Conservation (phyloP, 2,329 filamentous ascomycete genomes). For the Hymenoscyphus fructigenus region DNA sequence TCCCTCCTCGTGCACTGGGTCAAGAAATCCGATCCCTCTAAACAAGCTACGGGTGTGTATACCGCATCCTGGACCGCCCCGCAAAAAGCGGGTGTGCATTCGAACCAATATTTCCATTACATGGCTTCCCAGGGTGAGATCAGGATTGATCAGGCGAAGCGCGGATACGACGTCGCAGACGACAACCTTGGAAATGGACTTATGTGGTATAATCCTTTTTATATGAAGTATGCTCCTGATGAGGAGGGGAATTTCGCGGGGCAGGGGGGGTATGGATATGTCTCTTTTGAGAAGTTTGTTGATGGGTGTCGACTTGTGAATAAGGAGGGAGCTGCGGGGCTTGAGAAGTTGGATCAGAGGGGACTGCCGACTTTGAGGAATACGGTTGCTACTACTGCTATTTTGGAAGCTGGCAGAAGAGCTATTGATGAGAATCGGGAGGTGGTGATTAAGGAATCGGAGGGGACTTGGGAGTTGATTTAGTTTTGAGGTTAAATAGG, state of each 20-base stretch:
- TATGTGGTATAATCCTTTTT: constrained; percentile 91
- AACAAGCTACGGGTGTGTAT: constrained; percentile 83
- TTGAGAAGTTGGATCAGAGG: constrained; percentile 76
- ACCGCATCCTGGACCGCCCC: constrained; percentile 95
- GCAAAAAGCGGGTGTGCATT: constrained; percentile 90
- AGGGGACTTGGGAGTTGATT: constrained; percentile 66
- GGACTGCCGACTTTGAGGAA: constrained; percentile 83
- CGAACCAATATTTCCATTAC: constrained; percentile 96
- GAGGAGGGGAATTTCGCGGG: constrained; percentile 94
- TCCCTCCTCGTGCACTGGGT: constrained; percentile 87
- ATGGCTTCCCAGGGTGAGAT: constrained; percentile 83
- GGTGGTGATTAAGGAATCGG: constrained; percentile 68
- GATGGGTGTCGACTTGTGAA: constrained; percentile 78
- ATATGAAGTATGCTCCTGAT: constrained; percentile 92
- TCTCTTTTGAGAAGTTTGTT: constrained; percentile 94
- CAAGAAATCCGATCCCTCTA: constrained; percentile 65
- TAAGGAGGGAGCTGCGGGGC: constrained; percentile 69
- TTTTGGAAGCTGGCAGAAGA: constrained; percentile 80
- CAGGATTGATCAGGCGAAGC: constrained; percentile 87
- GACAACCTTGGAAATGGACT: constrained; percentile 64
- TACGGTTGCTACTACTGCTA: constrained; percentile 88
- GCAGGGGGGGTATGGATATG: constrained; percentile 88
- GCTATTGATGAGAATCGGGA: constrained; percentile 81
- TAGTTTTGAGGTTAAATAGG: constrained; percentile 10
- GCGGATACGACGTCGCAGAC: constrained; percentile 91